Percentiles rank a stretch among this genome's conserved stretches.
These are phyloP conservation scores for Mariannaea sp. DNA, from an alignment of 2,329 filamentous ascomycete genomes.

Conservation along the genomic window DNA sequence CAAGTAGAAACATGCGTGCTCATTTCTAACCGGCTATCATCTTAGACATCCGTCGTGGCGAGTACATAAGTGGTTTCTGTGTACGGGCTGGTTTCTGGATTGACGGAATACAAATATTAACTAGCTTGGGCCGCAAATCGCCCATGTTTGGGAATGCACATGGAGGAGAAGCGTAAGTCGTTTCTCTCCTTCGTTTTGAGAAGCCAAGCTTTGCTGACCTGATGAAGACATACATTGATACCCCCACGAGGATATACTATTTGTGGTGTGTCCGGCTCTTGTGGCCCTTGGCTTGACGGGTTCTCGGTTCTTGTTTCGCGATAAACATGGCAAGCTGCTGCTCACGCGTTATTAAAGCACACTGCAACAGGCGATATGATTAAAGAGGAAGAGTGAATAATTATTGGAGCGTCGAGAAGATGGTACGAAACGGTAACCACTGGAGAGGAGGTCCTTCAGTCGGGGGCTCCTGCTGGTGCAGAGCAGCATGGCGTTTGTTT, in stretches of 20 bases:
- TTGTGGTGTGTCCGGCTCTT: constrained; percentile 84
- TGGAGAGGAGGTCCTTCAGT: background rate
- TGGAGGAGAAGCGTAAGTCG: constrained; percentile 80
- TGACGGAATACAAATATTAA: constrained; percentile 87
- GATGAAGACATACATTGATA: constrained; percentile 77
- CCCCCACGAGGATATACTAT: constrained; percentile 88
- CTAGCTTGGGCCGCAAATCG: constrained; percentile 84
- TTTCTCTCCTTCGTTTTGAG: background rate
- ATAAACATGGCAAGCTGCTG: constrained; percentile 29
- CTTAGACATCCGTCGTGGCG: constrained; percentile 82
- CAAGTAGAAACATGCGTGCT: background rate
- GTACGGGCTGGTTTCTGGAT: constrained; percentile 82
- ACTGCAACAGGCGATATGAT: constrained; percentile 16
- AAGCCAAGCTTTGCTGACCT: constrained; percentile 24
- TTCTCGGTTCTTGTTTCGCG: constrained; percentile 73
- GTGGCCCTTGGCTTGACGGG: constrained; percentile 80
- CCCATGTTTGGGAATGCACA: constrained; percentile 79
- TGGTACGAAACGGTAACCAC: background rate
- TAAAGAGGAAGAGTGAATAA: constrained; percentile 16
- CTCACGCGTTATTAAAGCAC: constrained; percentile 19
- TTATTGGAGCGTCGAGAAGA: constrained; percentile 22
- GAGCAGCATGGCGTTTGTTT: constrained; percentile 12
- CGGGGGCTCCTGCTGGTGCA: too few species aligned
- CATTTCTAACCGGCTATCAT: constrained; percentile 24
- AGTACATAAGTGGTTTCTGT: constrained; percentile 86